Percentiles rank a stretch among this genome's conserved stretches.
phyloP scores from a whole-genome alignment of 176 grass and related monocot species.

The Leersia perrieri region DNA sequence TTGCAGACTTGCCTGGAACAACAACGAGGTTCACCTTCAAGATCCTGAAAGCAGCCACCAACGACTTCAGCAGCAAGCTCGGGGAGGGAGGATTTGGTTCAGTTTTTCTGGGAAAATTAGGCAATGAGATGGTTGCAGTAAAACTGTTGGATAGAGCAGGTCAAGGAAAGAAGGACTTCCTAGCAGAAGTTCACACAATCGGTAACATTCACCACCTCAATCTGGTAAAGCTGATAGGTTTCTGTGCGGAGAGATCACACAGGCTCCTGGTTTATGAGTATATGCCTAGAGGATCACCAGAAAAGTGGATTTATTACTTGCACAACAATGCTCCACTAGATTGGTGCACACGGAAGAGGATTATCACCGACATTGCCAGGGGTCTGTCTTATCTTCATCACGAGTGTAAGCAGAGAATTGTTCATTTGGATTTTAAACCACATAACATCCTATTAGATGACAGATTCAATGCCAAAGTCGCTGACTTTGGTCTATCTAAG shows the following conservation, averaged over 20 bases:
- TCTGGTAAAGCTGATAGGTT: conserved; percentile 59
- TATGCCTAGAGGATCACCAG: conserved; percentile 40
- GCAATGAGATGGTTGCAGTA: conserved; percentile 39
- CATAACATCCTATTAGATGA: conserved; percentile 43
- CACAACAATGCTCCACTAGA: conserved; percentile 20
- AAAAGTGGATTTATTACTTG: conserved; percentile 56
- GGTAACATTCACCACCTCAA: conserved; percentile 59
- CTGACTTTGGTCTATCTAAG: conserved; percentile 72
- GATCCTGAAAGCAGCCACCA: conserved; percentile 26
- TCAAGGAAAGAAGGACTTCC: conserved; percentile 47
- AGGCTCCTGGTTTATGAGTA: too few species aligned
- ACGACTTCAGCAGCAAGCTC: conserved; percentile 28
- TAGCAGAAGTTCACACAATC: conserved; percentile 27
- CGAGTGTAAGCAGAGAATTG: conserved; percentile 54
- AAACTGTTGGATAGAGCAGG: conserved; percentile 40
- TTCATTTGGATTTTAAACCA: conserved; percentile 54
- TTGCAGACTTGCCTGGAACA: conserved; percentile 45
- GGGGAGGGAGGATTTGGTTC: conserved; percentile 61
- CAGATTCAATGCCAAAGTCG: conserved; percentile 52
- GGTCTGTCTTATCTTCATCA: conserved; percentile 71
- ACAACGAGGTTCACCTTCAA: conserved; percentile 33
- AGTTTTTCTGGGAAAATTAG: conserved; percentile 29
- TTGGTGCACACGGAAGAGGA: conserved; percentile 39
- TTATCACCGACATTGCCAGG: conserved; percentile 44
- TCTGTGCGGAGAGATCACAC: conserved; percentile 39